Evolutionary conservation across 352 stramenopile species (phyloP), one percentile per base, ranked within the genome.

Genomic region (Nothophytophthora sp.): DNA sequence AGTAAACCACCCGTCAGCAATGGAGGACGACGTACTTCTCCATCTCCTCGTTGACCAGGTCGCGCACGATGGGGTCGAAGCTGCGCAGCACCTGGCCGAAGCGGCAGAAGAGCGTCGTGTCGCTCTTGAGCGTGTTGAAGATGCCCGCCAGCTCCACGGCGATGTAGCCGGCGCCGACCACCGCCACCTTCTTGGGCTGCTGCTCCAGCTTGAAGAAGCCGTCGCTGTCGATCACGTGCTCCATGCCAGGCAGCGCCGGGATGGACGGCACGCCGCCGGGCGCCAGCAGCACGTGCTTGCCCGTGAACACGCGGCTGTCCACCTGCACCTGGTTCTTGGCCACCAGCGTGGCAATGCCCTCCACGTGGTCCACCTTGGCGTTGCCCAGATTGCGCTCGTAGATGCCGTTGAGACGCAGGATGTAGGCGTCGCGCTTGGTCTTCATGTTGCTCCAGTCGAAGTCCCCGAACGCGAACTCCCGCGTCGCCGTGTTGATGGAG

Each of bases 161-260:
- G 69, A 99, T 99, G 81, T 99, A 99, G 18, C 96, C 97, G 13
- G 89, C 96, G 40, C 97, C 96, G 9, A 99, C 85, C 1, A 99
- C 92, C 6, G 97, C 89, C 13, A 94, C 90, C 55, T 94, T 95
- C 46, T 88, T 70, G 1, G 96, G 96, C 57, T 92, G 80, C 30
- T 77, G 62, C 62, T 97, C 83, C 29, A 99, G 68, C 25, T 97
- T 87, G 74, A 99, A 99, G 76, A 99, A 99, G 16, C 86, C 96
- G 76, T 99, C 95, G 40, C 74, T 96, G 36, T 93, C 90, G 60
- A 99, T 99, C 42, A 76, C 83, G 58, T 98, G 77, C 68, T 99
- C 95, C 9, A 76, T 90, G 29, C 96, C 86, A 1, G 86, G 86
- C 24, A 98, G 77, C 9, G 67, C 42, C 2, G 95, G 93, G 7